Conservation (phyloP, 2,329 filamentous ascomycete species). For the Aspergillus melleus region DNA sequence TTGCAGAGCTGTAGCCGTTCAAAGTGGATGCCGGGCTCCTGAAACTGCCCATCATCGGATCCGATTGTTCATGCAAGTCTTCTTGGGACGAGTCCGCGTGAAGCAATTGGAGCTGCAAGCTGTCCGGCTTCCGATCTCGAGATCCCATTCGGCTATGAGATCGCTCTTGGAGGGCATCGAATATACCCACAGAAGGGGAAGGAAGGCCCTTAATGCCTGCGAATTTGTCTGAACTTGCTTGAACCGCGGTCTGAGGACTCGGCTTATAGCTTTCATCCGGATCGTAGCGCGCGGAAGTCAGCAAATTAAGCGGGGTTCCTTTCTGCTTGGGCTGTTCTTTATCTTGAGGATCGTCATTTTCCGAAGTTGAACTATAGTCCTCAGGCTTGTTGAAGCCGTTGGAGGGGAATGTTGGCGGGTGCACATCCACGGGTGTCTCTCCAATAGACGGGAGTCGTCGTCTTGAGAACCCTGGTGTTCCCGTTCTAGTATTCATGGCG, state of each 20-base stretch:
- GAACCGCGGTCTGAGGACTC: constrained; percentile 64
- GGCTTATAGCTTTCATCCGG: constrained; percentile 41
- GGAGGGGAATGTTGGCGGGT: constrained; percentile 44
- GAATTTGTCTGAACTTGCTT: constrained; percentile 65
- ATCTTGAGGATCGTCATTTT: constrained; percentile 37
- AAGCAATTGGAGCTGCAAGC: constrained; percentile 64
- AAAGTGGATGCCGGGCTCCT: constrained; percentile 39
- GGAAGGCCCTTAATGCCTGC: constrained; percentile 60
- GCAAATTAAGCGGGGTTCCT: constrained; percentile 27
- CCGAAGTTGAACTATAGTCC: constrained; percentile 51
- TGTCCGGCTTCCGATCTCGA: constrained; percentile 74
- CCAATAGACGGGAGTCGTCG: constrained; percentile 76
- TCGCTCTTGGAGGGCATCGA: constrained; percentile 62
- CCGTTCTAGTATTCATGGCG: constrained; percentile 65
- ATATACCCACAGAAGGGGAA: constrained; percentile 66
- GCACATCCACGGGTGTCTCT: constrained; percentile 60
- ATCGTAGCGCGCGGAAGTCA: constrained; percentile 48
- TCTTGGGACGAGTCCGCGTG: constrained; percentile 54
- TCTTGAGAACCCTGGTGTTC: constrained; percentile 61
- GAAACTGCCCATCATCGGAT: constrained; percentile 48
- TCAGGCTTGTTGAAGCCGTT: constrained; percentile 44
- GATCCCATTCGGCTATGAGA: constrained; percentile 60
- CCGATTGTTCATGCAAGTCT: constrained; percentile 53
- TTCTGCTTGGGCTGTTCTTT: constrained; percentile 23
- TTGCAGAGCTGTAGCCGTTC: constrained; percentile 51